Evolutionary conservation across 1,139 yeast genomes (phyloP), one percentile per base, ranked within the genome.

Genomic region (Lodderomyces metapsilosis): DNA sequence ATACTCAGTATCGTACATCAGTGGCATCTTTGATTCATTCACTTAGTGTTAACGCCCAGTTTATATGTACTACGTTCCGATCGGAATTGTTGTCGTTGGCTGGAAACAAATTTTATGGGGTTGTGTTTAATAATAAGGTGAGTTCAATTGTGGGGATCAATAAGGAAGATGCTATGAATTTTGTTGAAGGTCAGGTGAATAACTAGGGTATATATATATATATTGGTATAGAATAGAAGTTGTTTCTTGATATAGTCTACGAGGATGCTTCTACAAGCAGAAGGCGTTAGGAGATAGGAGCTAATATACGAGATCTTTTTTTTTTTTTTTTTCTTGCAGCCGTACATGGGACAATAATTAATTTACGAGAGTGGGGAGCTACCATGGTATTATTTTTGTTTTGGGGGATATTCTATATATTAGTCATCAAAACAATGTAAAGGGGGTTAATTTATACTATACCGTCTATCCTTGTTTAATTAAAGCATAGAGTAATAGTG

Each of bases 11-110:
- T 59, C 78, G 98, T 53, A 79, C 88, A 0, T 82, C 96, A 0
- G 96, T 92, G 13, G 96, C 98, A 0, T 66, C 74, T 28, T 70
- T 88, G 73, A 83, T 92, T 46, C 72, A 79, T 45, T 74, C 78
- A 34, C 66, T 91, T 42, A 78, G 96, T 12, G 50, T 53, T 12
- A 31, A 42, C 17, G 94, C 95, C 6, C 99, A 92, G 60, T 92
- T 92, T 57, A 88, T 92, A 32, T 91, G 98, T 61, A 92, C 98
- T 1, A 92, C 98, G 0, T 94, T 94, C 70, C 72, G 97, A 52
- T 89, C 95, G 0, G 98, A 92, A 58, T 84, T 92, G 88, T 68
- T 94, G 30, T 82, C 83, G 48, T 89, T 84, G 11, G 39, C 44
- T 7, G 96, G 96, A 2, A 88, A 87, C 59, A 83, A 80, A 49